Base-by-base conservation (phyloP, 208 protist species). In the Cochliopodium minus region DNA sequence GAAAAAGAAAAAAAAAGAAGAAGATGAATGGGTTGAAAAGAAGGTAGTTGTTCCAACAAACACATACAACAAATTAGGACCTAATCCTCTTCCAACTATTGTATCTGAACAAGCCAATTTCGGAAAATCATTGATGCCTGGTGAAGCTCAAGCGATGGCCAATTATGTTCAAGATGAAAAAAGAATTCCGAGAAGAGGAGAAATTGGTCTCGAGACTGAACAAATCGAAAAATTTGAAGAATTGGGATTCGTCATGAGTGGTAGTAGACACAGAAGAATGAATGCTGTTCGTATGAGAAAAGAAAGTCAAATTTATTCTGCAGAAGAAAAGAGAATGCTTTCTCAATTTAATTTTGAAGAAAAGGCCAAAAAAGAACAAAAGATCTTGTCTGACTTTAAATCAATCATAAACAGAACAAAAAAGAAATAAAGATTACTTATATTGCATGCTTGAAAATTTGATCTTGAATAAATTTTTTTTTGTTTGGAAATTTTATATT, bases 241-340 rank as follows among this genome's bases (percentile, higher is more conserved):
- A 4, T 49, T 66, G 0, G 83, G 83, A 47, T 89, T 71, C 55
- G 81, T 89, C 30, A 89, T 89, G 83, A 72, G 56, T 55, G 83
- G 83, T 29, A 70, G 57, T 15, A 38, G 82, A 45, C 74, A 88
- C 59, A 48, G 50, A 39, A 50, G 77, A 20, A 89, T 89, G 83
- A 89, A 86, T 49, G 83, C 79, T 15, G 65, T 89, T 17, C 83
- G 83, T 70, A 63, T 89, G 13, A 66, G 79, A 26, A 89, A 89
- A 63, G 79, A 87, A 65, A 76, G 71, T 54, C 76, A 87, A 70
- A 62, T 89, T 15, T 81, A 77, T 59, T 66, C 22, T 2, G 82
- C 79, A 1, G 82, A 88, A 46, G 82, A 85, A 57, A 71, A 79
- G 55, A 65, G 74, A 25, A 64, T 67, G 2, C 13, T 88, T 17